Base-by-base conservation (phyloP, 768 basidiomycete genomes). In the Tricholoma sp. region DNA sequence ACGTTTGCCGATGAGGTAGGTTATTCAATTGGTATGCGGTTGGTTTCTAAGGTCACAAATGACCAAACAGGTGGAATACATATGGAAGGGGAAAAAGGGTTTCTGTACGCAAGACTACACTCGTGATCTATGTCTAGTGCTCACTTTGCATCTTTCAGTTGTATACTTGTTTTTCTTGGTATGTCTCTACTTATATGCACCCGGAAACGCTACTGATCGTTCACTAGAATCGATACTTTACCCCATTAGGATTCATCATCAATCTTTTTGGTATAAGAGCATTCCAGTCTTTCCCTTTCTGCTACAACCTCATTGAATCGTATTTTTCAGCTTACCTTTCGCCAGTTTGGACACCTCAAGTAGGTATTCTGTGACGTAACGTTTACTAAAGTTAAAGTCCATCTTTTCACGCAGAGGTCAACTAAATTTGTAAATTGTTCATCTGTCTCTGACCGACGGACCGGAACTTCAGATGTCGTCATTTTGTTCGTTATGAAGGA, bases 161-260 rank as follows among this genome's bases (percentile, higher is more conserved):
- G 66, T 74, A 13, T 77, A 73, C 57, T 64, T 78, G n/a, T 78
- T 79, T 55, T 65, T 78, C 24, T 63, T 78, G 50, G 76, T 77
- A 49, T n/a, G 73, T 66, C 15, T 24, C n/a, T 13, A 24, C 24
- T 24, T 24, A 24, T 11, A 6, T 15, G 4, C n/a, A 1, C 49
- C 50, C n/a, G n/a, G 29, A 13, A 50, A 15, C 12, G 3, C 18
- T 36, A 32, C 54, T 18, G 52, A 29, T 18, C 9, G 41, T 49
- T n/a, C 18, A 10, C 13, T 33, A 86, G 83, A 86, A 85, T 61
- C 79, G 84, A 32, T 86, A 86, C 61, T 67, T 85, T 18, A 84
- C 81, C 0, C 84, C 84, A 0, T 67, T 85, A 1, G 81, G 80
- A 1, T 86, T 86, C 61, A 76, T 84, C 13, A 62, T 85, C 41